Evolutionary conservation across 2,329 filamentous ascomycete genomes (phyloP), one percentile per base, ranked within the genome.

Genomic region (Juglanconis oblonga): DNA sequence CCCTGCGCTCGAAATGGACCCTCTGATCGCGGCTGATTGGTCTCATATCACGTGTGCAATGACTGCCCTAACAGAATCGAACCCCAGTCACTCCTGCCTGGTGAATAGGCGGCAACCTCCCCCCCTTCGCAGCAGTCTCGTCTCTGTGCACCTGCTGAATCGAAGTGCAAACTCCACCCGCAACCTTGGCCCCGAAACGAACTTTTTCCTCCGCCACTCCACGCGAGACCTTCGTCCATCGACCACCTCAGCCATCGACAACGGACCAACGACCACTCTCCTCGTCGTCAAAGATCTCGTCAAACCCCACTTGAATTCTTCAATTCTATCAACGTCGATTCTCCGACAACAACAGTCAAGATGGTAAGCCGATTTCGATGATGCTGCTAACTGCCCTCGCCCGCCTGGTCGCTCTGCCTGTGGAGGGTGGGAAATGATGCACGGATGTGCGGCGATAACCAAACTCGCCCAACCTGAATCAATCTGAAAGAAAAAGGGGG

Each of bases 301-400:
- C 77, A 79, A 78, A 70, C 73, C 31, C 31, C 76, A 75, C 71
- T 70, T 72, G 67, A 72, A 69, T 73, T 77, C 81, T 80, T 78
- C 79, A 69, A 76, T 72, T 64, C 59, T 59, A 58, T 70, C 71
- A 71, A 69, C 70, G 67, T 71, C 71, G 71, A 75, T 63, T 65
- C 56, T 67, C 67, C 63, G 66, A 72, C 71, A 74, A 73, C 80
- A 81, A 82, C 77, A 83, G 80, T 81, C 85, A 88, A 87, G 76
- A 89, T 89, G 86, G 86, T 89, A 84, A 86, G 85, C 73, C 42
- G 55, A 59, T 62, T 54, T 63, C 59, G 48, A 63, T 57, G 52
- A 52, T 44, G 47, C 47, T 52, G 55, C 36, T 17, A 8, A 40
- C 51, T 17, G 33, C 33, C 9, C 29, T 42, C 32, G 32, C 42